Evolutionary conservation across 345 rosid genomes (phyloP).

Genomic region (Murraya koenigii): DNA sequence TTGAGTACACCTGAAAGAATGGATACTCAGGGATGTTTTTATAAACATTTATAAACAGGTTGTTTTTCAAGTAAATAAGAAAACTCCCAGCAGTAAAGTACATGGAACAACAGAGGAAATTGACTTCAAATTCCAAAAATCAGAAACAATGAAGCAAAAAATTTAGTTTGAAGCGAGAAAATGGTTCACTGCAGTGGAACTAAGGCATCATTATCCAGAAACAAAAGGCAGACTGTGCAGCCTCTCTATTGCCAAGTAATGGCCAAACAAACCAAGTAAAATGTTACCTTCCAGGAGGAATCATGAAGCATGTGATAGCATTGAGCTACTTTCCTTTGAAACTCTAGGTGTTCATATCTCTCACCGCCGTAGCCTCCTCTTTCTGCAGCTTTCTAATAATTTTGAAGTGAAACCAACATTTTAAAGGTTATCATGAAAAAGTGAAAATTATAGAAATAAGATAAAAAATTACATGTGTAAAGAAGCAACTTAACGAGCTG

Average conservation of each 20-base stretch:
- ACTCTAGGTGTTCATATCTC: conserved; percentile 84
- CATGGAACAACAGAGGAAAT: too few relatives aligned
- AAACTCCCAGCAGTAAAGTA: background rate
- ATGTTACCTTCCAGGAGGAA: conserved; percentile 79
- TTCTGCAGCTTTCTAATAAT: conserved; percentile 74
- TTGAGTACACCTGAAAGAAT: background rate
- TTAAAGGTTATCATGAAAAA: background rate
- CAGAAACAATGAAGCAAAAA: too few relatives aligned
- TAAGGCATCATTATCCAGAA: too few relatives aligned
- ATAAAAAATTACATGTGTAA: background rate
- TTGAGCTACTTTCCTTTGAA: conserved; percentile 71
- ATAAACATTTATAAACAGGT: background rate
- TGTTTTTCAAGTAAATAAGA: background rate
- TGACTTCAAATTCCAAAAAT: background rate
- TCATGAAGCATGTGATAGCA: conserved; percentile 57
- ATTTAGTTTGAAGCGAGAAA: too few relatives aligned
- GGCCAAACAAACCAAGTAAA: background rate
- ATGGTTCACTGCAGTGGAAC: background rate
- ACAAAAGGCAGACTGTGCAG: background rate
- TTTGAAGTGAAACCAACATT: background rate
- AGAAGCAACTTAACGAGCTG: background rate
- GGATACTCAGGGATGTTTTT: background rate
- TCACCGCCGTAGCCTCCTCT: conserved; percentile 97
- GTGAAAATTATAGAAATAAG: background rate
- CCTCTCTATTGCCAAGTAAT: background rate